Conservation (phyloP, 2,329 filamentous ascomycete species). For the Phyllachora maydis region DNA sequence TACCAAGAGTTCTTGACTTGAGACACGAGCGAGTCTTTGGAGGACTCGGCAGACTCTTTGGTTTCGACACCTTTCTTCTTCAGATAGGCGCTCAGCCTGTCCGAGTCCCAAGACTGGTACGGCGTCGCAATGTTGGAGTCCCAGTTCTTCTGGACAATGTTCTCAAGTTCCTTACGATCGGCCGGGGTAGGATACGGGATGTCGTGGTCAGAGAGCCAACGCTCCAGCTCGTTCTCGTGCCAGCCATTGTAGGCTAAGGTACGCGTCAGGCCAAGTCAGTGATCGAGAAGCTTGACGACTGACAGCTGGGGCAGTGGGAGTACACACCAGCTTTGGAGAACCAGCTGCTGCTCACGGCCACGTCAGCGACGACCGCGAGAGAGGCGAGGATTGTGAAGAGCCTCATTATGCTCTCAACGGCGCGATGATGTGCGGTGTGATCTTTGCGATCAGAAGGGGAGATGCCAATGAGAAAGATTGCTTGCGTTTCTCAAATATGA, state of each 20-base stretch:
- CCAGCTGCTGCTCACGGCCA: constrained; percentile 63
- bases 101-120: constrained; percentile 57
- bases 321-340: constrained; percentile 65
- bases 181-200: constrained; percentile 78
- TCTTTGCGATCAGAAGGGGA: no score
- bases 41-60: constrained; percentile 43
- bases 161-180: constrained; percentile 87
- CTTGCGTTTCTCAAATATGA: no score
- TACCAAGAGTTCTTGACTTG: constrained; percentile 59
- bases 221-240: constrained; percentile 93
- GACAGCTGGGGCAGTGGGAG: constrained; percentile 2
- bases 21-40: constrained; percentile 44
- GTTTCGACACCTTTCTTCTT: constrained; percentile 49
- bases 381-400: constrained; percentile 50
- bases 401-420: constrained; percentile 70
- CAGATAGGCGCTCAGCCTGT: constrained; percentile 47
- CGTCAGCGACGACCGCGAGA: constrained; percentile 50
- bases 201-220: constrained; percentile 86
- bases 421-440: no score
- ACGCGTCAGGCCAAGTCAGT: constrained; percentile 9
- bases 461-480: no score
- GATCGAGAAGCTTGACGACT: no score
- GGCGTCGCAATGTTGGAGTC: constrained; percentile 52
- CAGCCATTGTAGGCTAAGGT: constrained; percentile 84
- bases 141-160: constrained; percentile 81